Conservation (phyloP, 2,329 filamentous ascomycete genomes). For the Alternaria sp. region DNA sequence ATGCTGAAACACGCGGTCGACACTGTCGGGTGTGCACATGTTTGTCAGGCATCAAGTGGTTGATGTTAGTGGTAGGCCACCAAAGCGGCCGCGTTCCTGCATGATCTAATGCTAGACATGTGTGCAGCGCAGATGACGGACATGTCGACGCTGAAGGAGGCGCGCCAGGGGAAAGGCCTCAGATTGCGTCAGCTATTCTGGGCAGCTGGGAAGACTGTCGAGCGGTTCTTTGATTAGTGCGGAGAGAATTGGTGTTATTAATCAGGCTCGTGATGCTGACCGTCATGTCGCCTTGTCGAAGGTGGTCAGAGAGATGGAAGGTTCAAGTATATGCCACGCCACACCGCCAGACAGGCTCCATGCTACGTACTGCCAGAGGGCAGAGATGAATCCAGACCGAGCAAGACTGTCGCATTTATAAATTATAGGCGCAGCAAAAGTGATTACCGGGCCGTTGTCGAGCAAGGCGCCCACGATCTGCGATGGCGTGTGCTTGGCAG, state of each 20-base stretch:
- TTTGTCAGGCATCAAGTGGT: background rate
- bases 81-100: constrained; percentile 31
- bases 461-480: constrained; percentile 14
- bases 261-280: background rate
- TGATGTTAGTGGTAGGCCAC: constrained; percentile 6
- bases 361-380: background rate
- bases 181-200: background rate
- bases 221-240: background rate
- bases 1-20: constrained; percentile 8
- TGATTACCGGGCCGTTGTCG: background rate
- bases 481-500: constrained; percentile 26
- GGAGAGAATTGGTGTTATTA: background rate
- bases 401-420: background rate
- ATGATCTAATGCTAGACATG: constrained; percentile 11
- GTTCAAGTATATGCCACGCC: background rate
- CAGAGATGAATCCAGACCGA: background rate
- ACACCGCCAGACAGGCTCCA: background rate
- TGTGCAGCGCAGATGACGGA: constrained; percentile 9
- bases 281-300: constrained; percentile 3
- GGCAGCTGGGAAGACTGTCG: background rate
- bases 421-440: background rate
- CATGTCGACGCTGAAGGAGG: constrained; percentile 9
- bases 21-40: constrained; percentile 2
- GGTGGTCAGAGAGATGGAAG: constrained; percentile 7
- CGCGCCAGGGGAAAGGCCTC: constrained; percentile 4